Base-by-base conservation (phyloP, 371 early-diverging fungal species). In the Synchytrium microbalum region DNA sequence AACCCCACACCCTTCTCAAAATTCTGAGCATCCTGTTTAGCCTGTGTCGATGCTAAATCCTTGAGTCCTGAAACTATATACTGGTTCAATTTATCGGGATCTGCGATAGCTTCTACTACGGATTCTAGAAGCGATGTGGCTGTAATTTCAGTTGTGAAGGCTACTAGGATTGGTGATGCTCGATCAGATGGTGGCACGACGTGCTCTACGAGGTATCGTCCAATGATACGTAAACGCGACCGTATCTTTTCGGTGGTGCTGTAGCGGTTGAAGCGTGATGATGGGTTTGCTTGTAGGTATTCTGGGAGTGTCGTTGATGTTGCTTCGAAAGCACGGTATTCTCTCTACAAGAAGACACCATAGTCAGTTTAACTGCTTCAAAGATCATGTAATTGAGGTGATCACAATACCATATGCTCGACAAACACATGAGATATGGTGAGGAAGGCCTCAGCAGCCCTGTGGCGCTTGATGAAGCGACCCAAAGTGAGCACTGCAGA, bases 121-220 rank as follows among this genome's bases (percentile, higher is more conserved):
- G 69, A 60, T 30, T 60, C 61, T 2, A 77, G 66, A 3, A 77
- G 73, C 3, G 70, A 65, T 1, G 77, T 75, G n/a, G 70, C 77
- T 14, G 74, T 29, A 30, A 77, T 70, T 58, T 77, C 77, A 3
- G 69, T 64, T 1, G 69, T 55, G 31, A 77, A 63, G 23, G 62
- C 61, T 46, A 74, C 72, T 5, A 77, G 69, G 14, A 74, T 61
- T 1, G 77, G 70, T 0, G 66, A 67, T 3, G 62, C 60, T 14
- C 66, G 31, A 38, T 77, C 74, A 1, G 64, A 32, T 23, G 66
- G 54, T 3, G 72, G 75, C 23, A 77, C 62, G 32, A 67, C 30
- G 13, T 56, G 51, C n/a, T 66, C 46, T 23, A 66, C 58, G 19
- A 77, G 32, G 23, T 62, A 70, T 59, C 64, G 69, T 0, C 71